These are phyloP conservation scores for Corniculantispora saksenae DNA, from an alignment of 2,329 filamentous ascomycete species.

Conservation along the genomic window DNA sequence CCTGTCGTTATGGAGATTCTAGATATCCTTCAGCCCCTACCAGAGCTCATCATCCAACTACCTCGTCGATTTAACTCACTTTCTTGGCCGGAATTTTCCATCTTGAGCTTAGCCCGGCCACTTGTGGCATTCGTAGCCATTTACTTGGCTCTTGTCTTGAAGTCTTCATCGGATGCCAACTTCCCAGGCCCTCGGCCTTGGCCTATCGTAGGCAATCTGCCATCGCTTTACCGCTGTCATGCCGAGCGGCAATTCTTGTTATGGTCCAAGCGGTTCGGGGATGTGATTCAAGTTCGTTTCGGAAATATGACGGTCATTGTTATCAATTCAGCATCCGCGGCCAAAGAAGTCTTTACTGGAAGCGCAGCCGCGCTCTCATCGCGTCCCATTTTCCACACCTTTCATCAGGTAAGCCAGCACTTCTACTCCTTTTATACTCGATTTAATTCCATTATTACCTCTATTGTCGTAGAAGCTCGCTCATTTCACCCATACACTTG, in stretches of 20 bases:
- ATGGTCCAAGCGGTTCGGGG: slow-evolving; percentile 9
- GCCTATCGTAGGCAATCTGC: slow-evolving; percentile 10
- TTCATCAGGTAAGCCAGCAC: slow-evolving; percentile 3
- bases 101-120: background rate
- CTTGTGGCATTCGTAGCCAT: slow-evolving; percentile 8
- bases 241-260: slow-evolving; percentile 1
- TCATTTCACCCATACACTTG: background rate
- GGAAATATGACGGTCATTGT: slow-evolving; percentile 10
- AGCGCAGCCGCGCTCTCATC: slow-evolving; percentile 12
- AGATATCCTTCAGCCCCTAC: slow-evolving; percentile 7
- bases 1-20: slow-evolving; percentile 5
- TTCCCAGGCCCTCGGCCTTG: slow-evolving; percentile 4
- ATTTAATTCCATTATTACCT: background rate
- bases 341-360: slow-evolving; percentile 11
- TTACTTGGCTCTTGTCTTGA: background rate
- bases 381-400: slow-evolving; percentile 6
- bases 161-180: background rate
- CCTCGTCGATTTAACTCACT: background rate
- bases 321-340: slow-evolving; percentile 1
- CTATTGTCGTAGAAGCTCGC: too few relatives aligned
- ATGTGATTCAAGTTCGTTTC: slow-evolving; percentile 10
- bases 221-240: slow-evolving; percentile 8
- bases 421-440: background rate
- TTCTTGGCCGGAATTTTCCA: slow-evolving; percentile 1
- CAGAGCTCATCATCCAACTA: slow-evolving; percentile 3